phyloP scores from a whole-genome alignment of 768 basidiomycete genomes.

The Clitopilus passeckerianus region DNA sequence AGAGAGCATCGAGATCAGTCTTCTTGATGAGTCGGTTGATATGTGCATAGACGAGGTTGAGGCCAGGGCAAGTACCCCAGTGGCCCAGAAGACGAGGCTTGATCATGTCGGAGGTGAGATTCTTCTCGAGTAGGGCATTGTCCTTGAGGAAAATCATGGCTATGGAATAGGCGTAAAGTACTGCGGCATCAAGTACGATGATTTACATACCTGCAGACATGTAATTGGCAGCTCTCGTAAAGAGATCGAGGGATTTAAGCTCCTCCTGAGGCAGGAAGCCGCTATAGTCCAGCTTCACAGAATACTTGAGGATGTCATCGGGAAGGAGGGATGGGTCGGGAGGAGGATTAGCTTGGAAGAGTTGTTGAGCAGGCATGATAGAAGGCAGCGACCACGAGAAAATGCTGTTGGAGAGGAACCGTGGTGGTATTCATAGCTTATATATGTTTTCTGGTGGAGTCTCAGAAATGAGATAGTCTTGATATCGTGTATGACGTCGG shows the following conservation, averaged over 20 bases:
- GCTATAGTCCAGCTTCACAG: slow-evolving; percentile 42
- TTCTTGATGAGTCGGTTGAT: slow-evolving; percentile 60
- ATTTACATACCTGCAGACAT: slow-evolving; percentile 57
- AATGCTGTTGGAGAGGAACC: background rate
- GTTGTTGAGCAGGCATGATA: slow-evolving; percentile 54
- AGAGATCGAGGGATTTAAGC: slow-evolving; percentile 44
- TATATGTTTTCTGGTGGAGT: slow-evolving; percentile 1
- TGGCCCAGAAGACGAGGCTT: slow-evolving; percentile 80
- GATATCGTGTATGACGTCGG: background rate
- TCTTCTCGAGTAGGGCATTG: slow-evolving; percentile 62
- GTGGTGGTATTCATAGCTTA: background rate
- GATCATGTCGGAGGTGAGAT: slow-evolving; percentile 62
- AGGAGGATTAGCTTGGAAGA: slow-evolving; percentile 62
- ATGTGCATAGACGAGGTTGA: slow-evolving; percentile 69
- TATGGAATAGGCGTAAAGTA: slow-evolving; percentile 13
- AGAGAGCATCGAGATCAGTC: slow-evolving; percentile 58
- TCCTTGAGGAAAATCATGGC: slow-evolving; percentile 84
- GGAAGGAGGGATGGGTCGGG: slow-evolving; percentile 67
- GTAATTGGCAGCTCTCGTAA: slow-evolving; percentile 62
- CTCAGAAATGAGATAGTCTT: background rate
- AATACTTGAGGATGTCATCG: slow-evolving; percentile 44
- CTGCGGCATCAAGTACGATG: background rate
- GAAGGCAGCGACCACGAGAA: background rate
- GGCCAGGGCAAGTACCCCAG: slow-evolving; percentile 82
- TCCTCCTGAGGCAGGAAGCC: slow-evolving; percentile 45